A percentile compares a stretch with the other conserved stretches of the same genome.
Conservation (phyloP, 2,329 filamentous ascomycete species). For the Clarireedia monteithiana region DNA sequence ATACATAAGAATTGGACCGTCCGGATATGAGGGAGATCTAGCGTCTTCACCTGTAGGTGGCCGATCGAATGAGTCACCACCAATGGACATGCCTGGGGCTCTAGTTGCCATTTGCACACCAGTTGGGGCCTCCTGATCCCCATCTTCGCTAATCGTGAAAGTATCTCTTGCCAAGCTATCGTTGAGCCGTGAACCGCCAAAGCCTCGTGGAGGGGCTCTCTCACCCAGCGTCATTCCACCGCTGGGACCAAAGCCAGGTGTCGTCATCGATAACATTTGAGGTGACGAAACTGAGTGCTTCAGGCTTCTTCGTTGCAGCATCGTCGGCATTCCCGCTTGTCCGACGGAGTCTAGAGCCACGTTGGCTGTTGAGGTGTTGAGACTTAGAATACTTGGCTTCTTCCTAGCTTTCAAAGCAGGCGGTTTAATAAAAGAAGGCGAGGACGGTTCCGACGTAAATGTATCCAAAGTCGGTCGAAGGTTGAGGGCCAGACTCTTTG, state of each 20-base stretch:
- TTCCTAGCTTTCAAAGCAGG: constrained; percentile 56
- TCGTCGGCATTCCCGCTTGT: constrained; percentile 48
- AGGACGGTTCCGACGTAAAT: constrained; percentile 46
- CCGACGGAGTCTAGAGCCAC: constrained; percentile 44
- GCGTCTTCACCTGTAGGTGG: constrained; percentile 70
- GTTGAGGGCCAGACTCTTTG: constrained; percentile 78
- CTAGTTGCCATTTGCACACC: constrained; percentile 54
- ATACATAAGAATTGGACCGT: constrained; percentile 77
- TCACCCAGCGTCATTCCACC: constrained; percentile 58
- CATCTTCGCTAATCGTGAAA: constrained; percentile 29
- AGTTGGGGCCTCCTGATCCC: constrained; percentile 42
- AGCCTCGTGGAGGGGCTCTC: constrained; percentile 13
- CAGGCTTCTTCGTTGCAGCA: constrained; percentile 53
- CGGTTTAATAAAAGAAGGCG: constrained; percentile 74
- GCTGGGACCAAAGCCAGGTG: constrained; percentile 49
- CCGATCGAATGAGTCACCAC: constrained; percentile 56
- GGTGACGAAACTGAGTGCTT: constrained; percentile 63
- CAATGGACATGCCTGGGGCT: constrained; percentile 38
- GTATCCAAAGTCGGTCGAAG: constrained; percentile 43
- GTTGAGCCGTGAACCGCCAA: constrained; percentile 26
- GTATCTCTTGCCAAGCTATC: constrained; percentile 22
- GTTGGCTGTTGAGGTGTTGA: constrained; percentile 57
- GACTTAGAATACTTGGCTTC: constrained; percentile 69
- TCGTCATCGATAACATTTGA: constrained; percentile 48
- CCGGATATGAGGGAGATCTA: constrained; percentile 74